Conservation (phyloP, 1,284 basidiomycete species). For the Malassezia sp. region DNA sequence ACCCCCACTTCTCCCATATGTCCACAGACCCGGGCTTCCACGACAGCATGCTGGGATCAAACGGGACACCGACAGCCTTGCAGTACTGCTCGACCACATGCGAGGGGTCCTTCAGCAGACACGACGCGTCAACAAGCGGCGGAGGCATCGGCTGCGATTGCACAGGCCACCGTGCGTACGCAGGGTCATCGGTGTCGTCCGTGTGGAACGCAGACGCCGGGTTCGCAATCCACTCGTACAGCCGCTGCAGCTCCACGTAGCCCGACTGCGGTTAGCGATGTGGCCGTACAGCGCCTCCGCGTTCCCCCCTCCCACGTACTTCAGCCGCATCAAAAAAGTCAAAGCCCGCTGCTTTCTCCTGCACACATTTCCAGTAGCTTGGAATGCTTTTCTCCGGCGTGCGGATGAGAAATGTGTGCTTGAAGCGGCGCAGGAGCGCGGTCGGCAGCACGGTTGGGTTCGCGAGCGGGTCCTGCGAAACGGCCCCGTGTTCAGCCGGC, state of each 20-base stretch:
- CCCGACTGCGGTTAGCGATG: too few relatives aligned
- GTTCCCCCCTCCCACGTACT: too few relatives aligned
- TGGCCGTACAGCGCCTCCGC: too few relatives aligned
- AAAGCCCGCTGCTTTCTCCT: slow-evolving; percentile 39
- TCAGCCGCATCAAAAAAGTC: slow-evolving; percentile 40
- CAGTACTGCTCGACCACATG: slow-evolving; percentile 32
- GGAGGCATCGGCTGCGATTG: slow-evolving; percentile 30
- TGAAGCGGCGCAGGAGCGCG: slow-evolving; percentile 31
- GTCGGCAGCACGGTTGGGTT: slow-evolving; percentile 41
- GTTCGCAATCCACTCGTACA: slow-evolving; percentile 39
- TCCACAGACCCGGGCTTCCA: slow-evolving; percentile 38
- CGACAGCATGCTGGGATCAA: slow-evolving; percentile 29
- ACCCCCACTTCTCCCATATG: slow-evolving; percentile 39
- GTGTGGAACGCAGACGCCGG: slow-evolving; percentile 35
- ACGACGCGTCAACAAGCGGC: slow-evolving; percentile 32
- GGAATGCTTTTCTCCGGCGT: slow-evolving; percentile 39
- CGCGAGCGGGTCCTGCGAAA: slow-evolving; percentile 24
- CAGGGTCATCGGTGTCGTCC: slow-evolving; percentile 7
- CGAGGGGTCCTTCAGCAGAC: slow-evolving; percentile 29
- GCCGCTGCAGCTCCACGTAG: slow-evolving; percentile 31
- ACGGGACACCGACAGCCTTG: slow-evolving; percentile 32
- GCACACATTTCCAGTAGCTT: slow-evolving; percentile 39
- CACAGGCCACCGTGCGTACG: slow-evolving; percentile 1
- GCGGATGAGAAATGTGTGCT: slow-evolving; percentile 42
- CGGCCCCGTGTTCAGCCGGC: neutral